Conservation (phyloP, 2,329 filamentous ascomycete species). For the Diplocarpon mali region DNA sequence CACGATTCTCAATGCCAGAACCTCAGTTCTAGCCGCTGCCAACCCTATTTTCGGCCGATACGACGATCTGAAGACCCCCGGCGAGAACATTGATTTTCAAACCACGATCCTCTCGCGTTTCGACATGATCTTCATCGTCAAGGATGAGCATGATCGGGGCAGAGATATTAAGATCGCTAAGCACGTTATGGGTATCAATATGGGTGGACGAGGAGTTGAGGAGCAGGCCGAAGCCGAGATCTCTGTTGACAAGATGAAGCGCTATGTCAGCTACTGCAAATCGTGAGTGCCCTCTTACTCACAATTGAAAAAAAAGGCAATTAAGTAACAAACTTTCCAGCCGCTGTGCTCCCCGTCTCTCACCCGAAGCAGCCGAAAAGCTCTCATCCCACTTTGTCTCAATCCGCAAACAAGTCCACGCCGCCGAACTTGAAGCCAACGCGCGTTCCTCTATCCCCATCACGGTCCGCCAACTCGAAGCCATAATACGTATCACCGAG, state of each 20-base stretch:
- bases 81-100: constrained; percentile 98
- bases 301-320: neutral
- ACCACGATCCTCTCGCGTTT: constrained; percentile 97
- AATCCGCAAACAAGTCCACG: constrained; percentile 87
- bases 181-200: constrained; percentile 96
- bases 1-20: constrained; percentile 91
- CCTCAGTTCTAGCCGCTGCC: constrained; percentile 87
- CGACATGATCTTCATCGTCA: constrained; percentile 99
- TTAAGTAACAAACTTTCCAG: constrained; percentile 33
- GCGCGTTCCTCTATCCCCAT: constrained; percentile 90
- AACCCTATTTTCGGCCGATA: constrained; percentile 98
- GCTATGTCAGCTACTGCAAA: constrained; percentile 95
- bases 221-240: constrained; percentile 82
- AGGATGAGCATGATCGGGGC: constrained; percentile 80
- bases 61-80: constrained; percentile 93
- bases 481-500: constrained; percentile 94
- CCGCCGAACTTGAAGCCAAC: constrained; percentile 81
- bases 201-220: constrained; percentile 75
- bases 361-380: constrained; percentile 85
- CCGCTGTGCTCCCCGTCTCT: constrained; percentile 84
- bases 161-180: constrained; percentile 90
- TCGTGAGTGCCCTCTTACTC: constrained; percentile 45
- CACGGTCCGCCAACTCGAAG: constrained; percentile 92
- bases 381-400: constrained; percentile 95
- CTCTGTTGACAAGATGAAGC: constrained; percentile 90